These are phyloP conservation scores for Naegleria lovaniensis DNA, from an alignment of 208 protist species.

Conservation along the genomic window DNA sequence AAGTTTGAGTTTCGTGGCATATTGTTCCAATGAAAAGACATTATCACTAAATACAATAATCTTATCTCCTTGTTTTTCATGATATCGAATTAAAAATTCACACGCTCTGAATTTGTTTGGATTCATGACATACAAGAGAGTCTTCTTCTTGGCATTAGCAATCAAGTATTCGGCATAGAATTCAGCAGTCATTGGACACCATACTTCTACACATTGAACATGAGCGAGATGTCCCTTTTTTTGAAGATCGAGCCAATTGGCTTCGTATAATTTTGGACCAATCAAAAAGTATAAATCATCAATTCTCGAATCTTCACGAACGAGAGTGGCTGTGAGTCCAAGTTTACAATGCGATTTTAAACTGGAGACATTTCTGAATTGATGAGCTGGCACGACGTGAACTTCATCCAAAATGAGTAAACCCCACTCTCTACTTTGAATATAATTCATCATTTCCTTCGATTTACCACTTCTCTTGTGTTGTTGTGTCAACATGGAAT, in stretches of 20 bases:
- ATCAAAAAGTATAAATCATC: constrained; percentile 94
- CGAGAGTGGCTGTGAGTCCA: constrained; percentile 90
- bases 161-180: constrained; percentile 60
- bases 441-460: constrained; percentile 63
- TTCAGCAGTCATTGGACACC: constrained; percentile 83
- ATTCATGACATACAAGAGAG: constrained; percentile 64
- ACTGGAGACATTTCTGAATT: constrained; percentile 88
- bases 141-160: constrained; percentile 32
- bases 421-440: constrained; percentile 79
- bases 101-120: constrained; percentile 74
- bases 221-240: constrained; percentile 76
- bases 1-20: constrained; percentile 45
- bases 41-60: constrained; percentile 84
- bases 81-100: constrained; percentile 63
- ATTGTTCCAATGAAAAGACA: constrained; percentile 62
- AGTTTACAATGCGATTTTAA: constrained; percentile 93
- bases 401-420: constrained; percentile 98
- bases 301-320: constrained; percentile 96
- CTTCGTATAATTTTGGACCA: constrained; percentile 98
- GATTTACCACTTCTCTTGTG: not conserved
- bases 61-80: constrained; percentile 63
- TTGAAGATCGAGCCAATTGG: constrained; percentile 92
- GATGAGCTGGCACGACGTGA: constrained; percentile 90
- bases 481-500: not conserved
- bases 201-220: constrained; percentile 95